Evolutionary conservation across 306 rosid genomes (phyloP), one percentile per base, ranked within the genome.

Genomic region (Rubus parviflorus): DNA sequence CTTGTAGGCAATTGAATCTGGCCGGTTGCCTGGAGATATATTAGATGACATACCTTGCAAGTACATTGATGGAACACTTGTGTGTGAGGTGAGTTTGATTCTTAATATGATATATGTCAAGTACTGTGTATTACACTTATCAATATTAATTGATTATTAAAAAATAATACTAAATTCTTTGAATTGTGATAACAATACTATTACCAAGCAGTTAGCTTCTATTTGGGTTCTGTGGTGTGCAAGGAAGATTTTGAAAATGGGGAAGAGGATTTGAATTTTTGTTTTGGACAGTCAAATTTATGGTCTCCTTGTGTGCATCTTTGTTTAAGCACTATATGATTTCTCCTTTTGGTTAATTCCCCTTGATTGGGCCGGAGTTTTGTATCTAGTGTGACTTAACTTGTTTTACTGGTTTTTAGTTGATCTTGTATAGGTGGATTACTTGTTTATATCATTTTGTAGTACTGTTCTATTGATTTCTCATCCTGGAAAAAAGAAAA

Each of bases 1-100:
- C 81, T 86, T 87, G 80, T 41, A 95, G 99, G 98, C 98, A 74
- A 96, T 96, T 80, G 99, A 96, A 82, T 91, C 97, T 78, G 99
- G 98, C 73, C 96, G 87, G 83, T 85, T 92, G 86, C 99, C 98
- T 79, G 96, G 96, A 79, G 99, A 96, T 79, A 85, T 92, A 77
- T 89, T 92, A 60, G 98, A 92, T 85, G 98, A 89, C 78, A 88
- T 95, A 80, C 97, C 97, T 66, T 91, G 94, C 90, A 96, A 92
- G 79, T 96, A 83, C 78, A 75, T 91, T 76, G 90, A 96, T 84
- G 98, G 99, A 81, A 81, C 93, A 75, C 87, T 96, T 64, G 83
- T 81, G 77, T 96, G 99, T 80, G 99, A 96, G 98, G 99, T 89
- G 80, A 87, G 93, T 66, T 72, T 38, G 38, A 42, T 80, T 20